Conservation (phyloP, 163 green algal genomes). For the Prototheca wickerhamii region DNA sequence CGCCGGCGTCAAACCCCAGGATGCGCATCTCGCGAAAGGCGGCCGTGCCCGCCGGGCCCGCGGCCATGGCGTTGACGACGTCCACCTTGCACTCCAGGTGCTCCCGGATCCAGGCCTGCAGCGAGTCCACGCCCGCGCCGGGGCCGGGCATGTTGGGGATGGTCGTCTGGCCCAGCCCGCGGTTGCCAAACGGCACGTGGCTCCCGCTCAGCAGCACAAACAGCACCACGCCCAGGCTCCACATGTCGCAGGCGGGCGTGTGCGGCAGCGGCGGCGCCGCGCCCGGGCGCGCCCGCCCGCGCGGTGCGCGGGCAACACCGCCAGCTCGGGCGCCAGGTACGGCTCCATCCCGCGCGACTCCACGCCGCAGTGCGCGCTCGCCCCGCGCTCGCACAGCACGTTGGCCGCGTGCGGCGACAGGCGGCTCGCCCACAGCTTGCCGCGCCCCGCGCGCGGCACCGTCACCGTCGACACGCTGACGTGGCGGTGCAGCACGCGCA, state of each 20-base stretch:
- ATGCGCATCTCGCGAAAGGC: background rate
- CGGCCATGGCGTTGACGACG: constrained; percentile 17
- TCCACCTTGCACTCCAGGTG: constrained; percentile 17
- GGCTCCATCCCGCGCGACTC: constrained; percentile 8
- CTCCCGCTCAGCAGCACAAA: constrained; percentile 28
- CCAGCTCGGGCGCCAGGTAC: constrained; percentile 22
- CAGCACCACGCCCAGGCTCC: constrained; percentile 26
- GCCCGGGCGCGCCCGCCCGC: background rate
- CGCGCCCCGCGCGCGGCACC: background rate
- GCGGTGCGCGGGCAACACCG: background rate
- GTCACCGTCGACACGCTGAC: constrained; percentile 19
- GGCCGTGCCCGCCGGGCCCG: background rate
- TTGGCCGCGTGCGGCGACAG: constrained; percentile 14
- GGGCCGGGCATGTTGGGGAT: constrained; percentile 23
- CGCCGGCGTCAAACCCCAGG: constrained; percentile 18
- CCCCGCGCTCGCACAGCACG: background rate
- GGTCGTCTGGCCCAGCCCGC: constrained; percentile 17
- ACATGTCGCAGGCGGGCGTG: constrained; percentile 22
- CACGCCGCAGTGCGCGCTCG: constrained; percentile 3
- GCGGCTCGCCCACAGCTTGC: constrained; percentile 11
- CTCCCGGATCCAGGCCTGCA: constrained; percentile 27
- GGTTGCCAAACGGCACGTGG: constrained; percentile 32
- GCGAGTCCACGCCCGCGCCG: constrained; percentile 13
- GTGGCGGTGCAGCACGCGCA: constrained; percentile 16
- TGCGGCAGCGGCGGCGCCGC: constrained; percentile 1